These are phyloP conservation scores for Cryptomeria japonica DNA, from an alignment of 75 land plant genomes.

Conservation along the genomic window DNA sequence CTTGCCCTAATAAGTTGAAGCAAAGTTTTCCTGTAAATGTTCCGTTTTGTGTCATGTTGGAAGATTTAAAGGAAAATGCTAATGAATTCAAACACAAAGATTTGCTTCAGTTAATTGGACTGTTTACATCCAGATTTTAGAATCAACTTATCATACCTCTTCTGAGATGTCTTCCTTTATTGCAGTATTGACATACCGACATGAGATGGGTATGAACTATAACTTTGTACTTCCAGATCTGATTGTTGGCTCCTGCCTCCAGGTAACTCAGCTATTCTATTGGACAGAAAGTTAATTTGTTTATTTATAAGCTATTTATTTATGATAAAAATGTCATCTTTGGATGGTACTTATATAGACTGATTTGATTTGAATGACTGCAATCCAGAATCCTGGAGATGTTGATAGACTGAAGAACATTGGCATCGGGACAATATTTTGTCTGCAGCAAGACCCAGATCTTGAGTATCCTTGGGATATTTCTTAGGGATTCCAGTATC, in stretches of 20 bases:
- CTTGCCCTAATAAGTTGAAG: too few relatives aligned
- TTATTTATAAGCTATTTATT: background rate
- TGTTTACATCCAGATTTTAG: background rate
- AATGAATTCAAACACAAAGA: constrained; percentile 1
- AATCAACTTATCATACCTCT: background rate
- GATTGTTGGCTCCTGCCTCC: constrained; percentile 97
- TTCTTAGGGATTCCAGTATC: background rate
- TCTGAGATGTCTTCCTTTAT: background rate
- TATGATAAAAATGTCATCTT: background rate
- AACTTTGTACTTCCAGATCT: constrained; percentile 87
- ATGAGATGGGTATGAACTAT: constrained; percentile 97
- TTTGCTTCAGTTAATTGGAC: background rate
- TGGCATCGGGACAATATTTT: constrained; percentile 88
- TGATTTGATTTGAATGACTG: background rate
- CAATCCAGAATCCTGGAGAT: constrained; percentile 79
- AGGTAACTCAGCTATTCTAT: constrained; percentile 39
- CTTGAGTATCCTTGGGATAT: constrained; percentile 78
- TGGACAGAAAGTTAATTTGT: background rate
- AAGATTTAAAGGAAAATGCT: too few relatives aligned
- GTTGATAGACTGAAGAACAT: constrained; percentile 80
- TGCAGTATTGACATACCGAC: constrained; percentile 87
- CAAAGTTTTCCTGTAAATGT: too few relatives aligned
- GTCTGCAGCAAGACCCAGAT: constrained; percentile 92
- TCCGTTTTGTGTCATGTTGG: too few relatives aligned
- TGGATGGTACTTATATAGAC: background rate